phyloP scores from a whole-genome alignment of 371 early-diverging fungal genomes.

The Batrachochytrium dendrobatidis region DNA sequence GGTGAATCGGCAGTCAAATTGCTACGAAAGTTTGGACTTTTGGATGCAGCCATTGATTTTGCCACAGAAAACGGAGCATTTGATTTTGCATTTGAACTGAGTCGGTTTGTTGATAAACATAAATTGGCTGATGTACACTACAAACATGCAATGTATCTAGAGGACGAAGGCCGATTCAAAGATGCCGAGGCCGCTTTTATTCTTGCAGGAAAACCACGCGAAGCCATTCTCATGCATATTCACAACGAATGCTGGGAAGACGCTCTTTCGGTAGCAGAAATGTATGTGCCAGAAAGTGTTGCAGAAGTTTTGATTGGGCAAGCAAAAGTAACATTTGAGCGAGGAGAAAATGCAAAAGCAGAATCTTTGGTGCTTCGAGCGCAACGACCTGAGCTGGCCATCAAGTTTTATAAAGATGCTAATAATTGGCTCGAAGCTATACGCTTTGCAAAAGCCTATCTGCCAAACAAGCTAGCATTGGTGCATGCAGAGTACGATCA shows the following conservation, averaged over 20 bases:
- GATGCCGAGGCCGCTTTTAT: slow-evolving; percentile 52
- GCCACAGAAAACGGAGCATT: slow-evolving; percentile 54
- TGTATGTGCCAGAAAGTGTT: slow-evolving; percentile 40
- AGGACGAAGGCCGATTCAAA: slow-evolving; percentile 50
- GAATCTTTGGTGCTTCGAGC: slow-evolving; percentile 48
- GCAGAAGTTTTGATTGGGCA: slow-evolving; percentile 49
- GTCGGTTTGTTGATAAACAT: slow-evolving; percentile 43
- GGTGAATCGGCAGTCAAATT: slow-evolving; percentile 54
- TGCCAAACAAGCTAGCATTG: slow-evolving; percentile 38
- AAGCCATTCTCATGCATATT: slow-evolving; percentile 54
- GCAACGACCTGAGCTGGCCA: slow-evolving; percentile 46
- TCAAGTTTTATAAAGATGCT: slow-evolving; percentile 44
- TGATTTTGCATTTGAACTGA: slow-evolving; percentile 54
- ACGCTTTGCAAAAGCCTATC: slow-evolving; percentile 46
- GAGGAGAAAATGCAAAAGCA: slow-evolving; percentile 36
- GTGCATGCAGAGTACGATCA: slow-evolving; percentile 43
- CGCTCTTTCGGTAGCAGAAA: slow-evolving; percentile 44
- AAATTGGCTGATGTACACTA: slow-evolving; percentile 48
- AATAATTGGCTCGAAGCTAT: slow-evolving; percentile 50
- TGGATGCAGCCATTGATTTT: slow-evolving; percentile 52
- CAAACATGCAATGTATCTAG: slow-evolving; percentile 52
- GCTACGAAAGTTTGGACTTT: slow-evolving; percentile 43
- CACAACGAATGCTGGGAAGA: slow-evolving; percentile 55
- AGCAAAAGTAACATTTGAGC: slow-evolving; percentile 39
- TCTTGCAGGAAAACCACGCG: slow-evolving; percentile 47